A percentile compares a stretch with the other conserved stretches of the same genome.
These are phyloP conservation scores for Fraxinus albicans DNA, from an alignment of 305 asterid species.

Conservation along the genomic window DNA sequence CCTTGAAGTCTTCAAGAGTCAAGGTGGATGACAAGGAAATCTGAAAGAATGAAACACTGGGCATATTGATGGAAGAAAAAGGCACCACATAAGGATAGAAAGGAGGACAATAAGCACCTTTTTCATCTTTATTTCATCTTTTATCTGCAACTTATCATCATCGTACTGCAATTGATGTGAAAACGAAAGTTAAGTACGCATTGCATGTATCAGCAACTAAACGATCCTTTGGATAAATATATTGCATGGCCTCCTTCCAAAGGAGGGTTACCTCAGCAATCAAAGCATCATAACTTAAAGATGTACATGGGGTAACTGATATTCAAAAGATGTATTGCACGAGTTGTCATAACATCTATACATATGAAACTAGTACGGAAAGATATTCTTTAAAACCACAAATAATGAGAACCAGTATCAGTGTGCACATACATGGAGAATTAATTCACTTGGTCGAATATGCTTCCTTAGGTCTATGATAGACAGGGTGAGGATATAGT, in stretches of 20 bases:
- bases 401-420: neutral
- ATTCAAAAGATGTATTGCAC: neutral
- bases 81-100: conserved; percentile 19
- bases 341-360: neutral
- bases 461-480: neutral
- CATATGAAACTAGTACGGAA: neutral
- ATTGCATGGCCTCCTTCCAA: neutral
- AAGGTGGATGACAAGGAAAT: conserved; percentile 58
- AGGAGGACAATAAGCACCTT: conserved; percentile 47
- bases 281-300: neutral
- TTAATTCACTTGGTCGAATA: neutral
- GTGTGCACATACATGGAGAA: neutral
- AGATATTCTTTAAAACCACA: neutral
- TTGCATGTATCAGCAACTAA: conserved; percentile 1
- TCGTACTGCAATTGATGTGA: conserved; percentile 55
- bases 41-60: conserved; percentile 35
- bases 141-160: conserved; percentile 79
- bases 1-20: conserved; percentile 73
- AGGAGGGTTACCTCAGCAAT: conserved; percentile 1
- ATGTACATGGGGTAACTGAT: neutral
- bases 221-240: conserved; percentile 5
- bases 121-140: conserved; percentile 59
- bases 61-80: conserved; percentile 10
- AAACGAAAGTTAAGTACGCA: neutral
- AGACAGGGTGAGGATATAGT: neutral